phyloP scores from a whole-genome alignment of 768 basidiomycete species.

The Leccinum variicolor region DNA sequence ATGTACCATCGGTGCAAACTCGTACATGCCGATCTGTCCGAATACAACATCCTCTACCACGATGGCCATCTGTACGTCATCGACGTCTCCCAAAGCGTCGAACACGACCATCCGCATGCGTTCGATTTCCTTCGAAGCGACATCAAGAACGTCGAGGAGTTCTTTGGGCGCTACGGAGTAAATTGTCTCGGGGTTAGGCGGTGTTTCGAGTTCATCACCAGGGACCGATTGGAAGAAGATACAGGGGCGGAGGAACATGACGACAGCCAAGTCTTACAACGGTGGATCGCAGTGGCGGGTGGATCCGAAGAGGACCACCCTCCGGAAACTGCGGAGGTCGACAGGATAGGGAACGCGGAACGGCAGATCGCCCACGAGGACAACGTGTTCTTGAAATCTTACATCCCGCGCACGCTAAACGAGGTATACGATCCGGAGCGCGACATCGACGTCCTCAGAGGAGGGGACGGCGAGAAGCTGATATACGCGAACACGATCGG shows the following conservation, averaged over 20 bases:
- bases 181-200: constrained; percentile 72
- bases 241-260: constrained; percentile 22
- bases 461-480: constrained; percentile 67
- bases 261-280: constrained; percentile 33
- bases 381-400: constrained; percentile 83
- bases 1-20: constrained; percentile 91
- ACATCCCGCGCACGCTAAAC: constrained; percentile 89
- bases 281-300: constrained; percentile 45
- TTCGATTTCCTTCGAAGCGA: constrained; percentile 96
- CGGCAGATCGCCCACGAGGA: constrained; percentile 63
- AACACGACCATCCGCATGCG: constrained; percentile 94
- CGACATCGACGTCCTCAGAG: constrained; percentile 71
- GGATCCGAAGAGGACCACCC: constrained; percentile 15
- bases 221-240: constrained; percentile 39
- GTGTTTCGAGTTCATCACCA: constrained; percentile 88
- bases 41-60: constrained; percentile 96
- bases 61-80: constrained; percentile 83
- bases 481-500: constrained; percentile 91
- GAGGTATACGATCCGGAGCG: constrained; percentile 95
- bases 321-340: constrained; percentile 10
- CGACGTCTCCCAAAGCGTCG: constrained; percentile 98
- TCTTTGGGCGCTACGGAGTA: constrained; percentile 77
- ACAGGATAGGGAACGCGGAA: constrained; percentile 13
- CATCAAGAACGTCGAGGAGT: constrained; percentile 90
- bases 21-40: constrained; percentile 96